Conservation (phyloP, 2,329 filamentous ascomycete species). For the Fusarium sp. region DNA sequence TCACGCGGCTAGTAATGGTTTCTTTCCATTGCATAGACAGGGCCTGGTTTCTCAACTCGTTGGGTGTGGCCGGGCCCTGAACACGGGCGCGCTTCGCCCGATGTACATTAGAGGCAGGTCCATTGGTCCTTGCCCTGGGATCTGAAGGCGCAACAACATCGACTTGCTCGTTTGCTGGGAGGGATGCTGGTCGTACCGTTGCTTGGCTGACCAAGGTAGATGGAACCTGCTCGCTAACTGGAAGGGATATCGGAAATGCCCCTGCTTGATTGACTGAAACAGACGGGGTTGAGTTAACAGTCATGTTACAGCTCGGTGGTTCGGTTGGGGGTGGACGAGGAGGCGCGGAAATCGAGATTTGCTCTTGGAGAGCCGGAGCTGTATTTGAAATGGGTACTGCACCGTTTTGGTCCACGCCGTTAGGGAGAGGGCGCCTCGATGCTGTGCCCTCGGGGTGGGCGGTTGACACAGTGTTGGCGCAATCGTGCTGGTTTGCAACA, state of each 20-base stretch:
- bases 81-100: constrained; percentile 32
- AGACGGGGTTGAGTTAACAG: background rate
- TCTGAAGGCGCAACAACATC: background rate
- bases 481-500: constrained; percentile 50
- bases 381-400: constrained; percentile 17
- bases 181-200: background rate
- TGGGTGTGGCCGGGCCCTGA: constrained; percentile 1
- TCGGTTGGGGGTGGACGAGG: background rate
- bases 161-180: background rate
- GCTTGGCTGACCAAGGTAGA: constrained; percentile 4
- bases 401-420: constrained; percentile 21
- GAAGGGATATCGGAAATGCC: background rate
- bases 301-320: background rate
- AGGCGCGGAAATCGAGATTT: constrained; percentile 1
- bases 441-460: constrained; percentile 18
- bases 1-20: constrained; percentile 37
- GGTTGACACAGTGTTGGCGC: constrained; percentile 45
- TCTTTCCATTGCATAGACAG: constrained; percentile 22
- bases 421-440: constrained; percentile 13
- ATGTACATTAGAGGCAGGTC: constrained; percentile 4
- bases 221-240: background rate
- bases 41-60: background rate
- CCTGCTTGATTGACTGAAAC: constrained; percentile 3
- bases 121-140: constrained; percentile 2
- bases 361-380: constrained; percentile 6